phyloP scores from a whole-genome alignment of 2,329 filamentous ascomycete genomes.

The Tolypocladium ophioglossoides region DNA sequence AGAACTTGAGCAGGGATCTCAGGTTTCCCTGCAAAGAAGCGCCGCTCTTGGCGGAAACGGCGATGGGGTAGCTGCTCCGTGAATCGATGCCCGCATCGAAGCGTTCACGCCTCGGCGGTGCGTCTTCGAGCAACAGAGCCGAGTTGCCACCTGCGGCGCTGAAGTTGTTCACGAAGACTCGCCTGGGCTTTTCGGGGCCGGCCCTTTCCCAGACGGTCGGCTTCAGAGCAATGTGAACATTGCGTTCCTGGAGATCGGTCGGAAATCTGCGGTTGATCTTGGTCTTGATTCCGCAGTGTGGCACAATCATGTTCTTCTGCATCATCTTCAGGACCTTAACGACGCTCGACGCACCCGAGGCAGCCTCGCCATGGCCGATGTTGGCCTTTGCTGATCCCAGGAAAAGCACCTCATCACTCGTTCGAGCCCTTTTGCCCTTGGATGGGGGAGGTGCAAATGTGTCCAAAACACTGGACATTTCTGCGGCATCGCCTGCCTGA shows the following conservation, averaged over 20 bases:
- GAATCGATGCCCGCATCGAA: constrained; percentile 27
- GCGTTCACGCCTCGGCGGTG: constrained; percentile 24
- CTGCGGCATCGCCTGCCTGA: constrained; percentile 73
- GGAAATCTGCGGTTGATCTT: constrained; percentile 52
- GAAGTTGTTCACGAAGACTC: constrained; percentile 57
- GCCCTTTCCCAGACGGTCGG: constrained; percentile 39
- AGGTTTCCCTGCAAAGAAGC: constrained; percentile 14
- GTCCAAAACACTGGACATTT: constrained; percentile 67
- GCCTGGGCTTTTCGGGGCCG: constrained; percentile 24
- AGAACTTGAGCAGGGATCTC: constrained; percentile 24
- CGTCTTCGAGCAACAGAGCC: constrained; percentile 54
- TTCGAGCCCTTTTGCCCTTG: constrained; percentile 22
- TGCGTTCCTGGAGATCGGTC: constrained; percentile 42
- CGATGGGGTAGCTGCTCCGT: constrained; percentile 17
- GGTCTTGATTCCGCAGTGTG: constrained; percentile 57
- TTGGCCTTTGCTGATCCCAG: constrained; percentile 57
- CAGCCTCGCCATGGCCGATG: constrained; percentile 53
- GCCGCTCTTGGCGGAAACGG: constrained; percentile 6
- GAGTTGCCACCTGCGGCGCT: constrained; percentile 64
- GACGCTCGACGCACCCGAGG: constrained; percentile 42
- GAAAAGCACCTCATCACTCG: constrained; percentile 39
- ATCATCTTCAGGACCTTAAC: constrained; percentile 46
- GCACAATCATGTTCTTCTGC: constrained; percentile 50
- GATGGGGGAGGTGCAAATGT: constrained; percentile 28
- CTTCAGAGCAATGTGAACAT: constrained; percentile 47